A percentile compares a stretch with the other conserved stretches of the same genome.
Evolutionary conservation across 192 early-diverging fungal species (phyloP).

Genomic region (Coemansia nantahalensis): DNA sequence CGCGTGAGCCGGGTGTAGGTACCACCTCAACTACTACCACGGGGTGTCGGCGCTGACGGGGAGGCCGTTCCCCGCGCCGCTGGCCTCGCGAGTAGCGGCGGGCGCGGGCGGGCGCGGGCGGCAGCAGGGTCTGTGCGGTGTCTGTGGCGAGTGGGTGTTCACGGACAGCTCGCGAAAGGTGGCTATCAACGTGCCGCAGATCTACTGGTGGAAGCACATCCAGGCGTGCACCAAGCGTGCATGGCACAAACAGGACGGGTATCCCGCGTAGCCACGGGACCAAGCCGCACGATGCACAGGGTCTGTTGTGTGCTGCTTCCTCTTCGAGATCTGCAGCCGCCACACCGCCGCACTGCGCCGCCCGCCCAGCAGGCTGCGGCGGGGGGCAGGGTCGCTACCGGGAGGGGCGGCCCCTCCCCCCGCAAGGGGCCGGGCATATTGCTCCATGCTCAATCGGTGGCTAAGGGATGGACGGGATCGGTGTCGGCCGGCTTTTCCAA

Average conservation of each 20-base stretch:
- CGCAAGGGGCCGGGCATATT: too few relatives aligned
- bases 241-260: conserved; percentile 10
- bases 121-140: conserved; percentile 46
- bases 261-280: too few relatives aligned
- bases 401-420: too few relatives aligned
- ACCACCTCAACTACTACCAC: conserved; percentile 55
- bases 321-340: too few relatives aligned
- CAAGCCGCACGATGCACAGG: too few relatives aligned
- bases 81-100: conserved; percentile 13
- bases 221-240: conserved; percentile 47
- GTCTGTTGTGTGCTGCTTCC: too few relatives aligned
- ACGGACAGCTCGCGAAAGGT: conserved; percentile 38
- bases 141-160: conserved; percentile 46
- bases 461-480: conserved; percentile 1
- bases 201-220: conserved; percentile 58
- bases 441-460: too few relatives aligned
- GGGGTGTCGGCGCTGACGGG: conserved; percentile 52
- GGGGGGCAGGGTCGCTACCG: too few relatives aligned
- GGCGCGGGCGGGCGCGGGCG: conserved; percentile 5
- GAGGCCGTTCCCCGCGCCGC: conserved; percentile 38
- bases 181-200: conserved; percentile 49
- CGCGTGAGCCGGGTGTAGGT: conserved; percentile 24
- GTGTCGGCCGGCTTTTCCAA: conserved; percentile 8
- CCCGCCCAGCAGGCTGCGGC: too few relatives aligned
- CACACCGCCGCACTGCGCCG: too few relatives aligned